Conservation (phyloP, 148 eudicot species). For the Cornus florida region DNA sequence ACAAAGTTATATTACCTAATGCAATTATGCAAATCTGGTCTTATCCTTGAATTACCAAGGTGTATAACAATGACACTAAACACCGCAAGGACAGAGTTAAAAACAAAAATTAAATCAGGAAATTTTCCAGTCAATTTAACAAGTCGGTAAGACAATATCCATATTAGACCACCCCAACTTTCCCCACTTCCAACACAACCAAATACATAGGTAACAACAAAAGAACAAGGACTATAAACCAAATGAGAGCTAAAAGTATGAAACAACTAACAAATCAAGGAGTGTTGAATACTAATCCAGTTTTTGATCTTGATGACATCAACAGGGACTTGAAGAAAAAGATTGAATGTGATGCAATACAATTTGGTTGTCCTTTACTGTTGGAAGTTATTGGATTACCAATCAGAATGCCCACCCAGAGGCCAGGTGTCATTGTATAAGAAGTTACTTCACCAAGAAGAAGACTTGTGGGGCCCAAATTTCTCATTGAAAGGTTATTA, state of each 20-base stretch:
- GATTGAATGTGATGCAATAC: background rate
- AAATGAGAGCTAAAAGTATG: background rate
- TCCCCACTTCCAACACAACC: background rate
- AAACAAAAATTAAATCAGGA: background rate
- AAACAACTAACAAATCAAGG: background rate
- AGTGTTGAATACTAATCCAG: background rate
- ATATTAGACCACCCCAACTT: too few relatives aligned
- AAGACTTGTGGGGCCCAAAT: background rate
- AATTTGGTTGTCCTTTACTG: background rate
- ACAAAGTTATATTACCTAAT: too few relatives aligned
- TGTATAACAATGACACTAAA: too few relatives aligned
- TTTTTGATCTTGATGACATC: background rate
- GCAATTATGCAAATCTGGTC: too few relatives aligned
- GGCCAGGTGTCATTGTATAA: too few relatives aligned
- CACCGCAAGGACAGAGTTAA: too few relatives aligned
- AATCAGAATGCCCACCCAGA: background rate
- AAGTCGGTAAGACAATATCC: background rate
- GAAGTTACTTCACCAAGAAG: background rate
- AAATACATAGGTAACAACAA: background rate
- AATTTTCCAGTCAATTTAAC: background rate
- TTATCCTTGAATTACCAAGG: too few relatives aligned
- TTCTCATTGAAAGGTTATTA: background rate
- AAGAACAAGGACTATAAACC: background rate
- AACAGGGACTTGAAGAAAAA: background rate
- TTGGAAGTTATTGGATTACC: background rate